phyloP scores from a whole-genome alignment of 2,329 filamentous ascomycete genomes.

The Aspergillus bombycis region DNA sequence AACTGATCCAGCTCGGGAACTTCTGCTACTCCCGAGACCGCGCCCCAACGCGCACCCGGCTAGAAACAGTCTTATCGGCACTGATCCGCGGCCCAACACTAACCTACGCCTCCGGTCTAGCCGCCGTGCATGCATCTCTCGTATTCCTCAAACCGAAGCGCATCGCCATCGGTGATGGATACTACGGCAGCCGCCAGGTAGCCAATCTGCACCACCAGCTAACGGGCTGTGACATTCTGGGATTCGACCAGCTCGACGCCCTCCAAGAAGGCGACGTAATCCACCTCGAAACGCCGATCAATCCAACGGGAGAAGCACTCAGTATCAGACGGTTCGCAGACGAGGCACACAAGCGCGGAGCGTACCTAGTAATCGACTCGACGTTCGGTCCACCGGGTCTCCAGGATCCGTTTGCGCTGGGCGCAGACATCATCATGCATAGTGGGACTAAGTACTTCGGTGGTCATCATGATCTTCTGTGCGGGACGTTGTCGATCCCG shows the following conservation, averaged over 20 bases:
- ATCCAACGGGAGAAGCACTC: slow-evolving; percentile 81
- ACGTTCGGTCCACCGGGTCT: slow-evolving; percentile 92
- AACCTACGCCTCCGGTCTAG: slow-evolving; percentile 81
- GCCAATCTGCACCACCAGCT: slow-evolving; percentile 72
- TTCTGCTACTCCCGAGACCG: slow-evolving; percentile 57
- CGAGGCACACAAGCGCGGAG: slow-evolving; percentile 72
- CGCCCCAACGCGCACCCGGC: slow-evolving; percentile 78
- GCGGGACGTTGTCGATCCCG: slow-evolving; percentile 66
- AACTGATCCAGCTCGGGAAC: too few species aligned
- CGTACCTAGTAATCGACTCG: slow-evolving; percentile 79
- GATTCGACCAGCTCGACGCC: slow-evolving; percentile 69
- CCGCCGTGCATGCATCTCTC: slow-evolving; percentile 84
- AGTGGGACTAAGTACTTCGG: slow-evolving; percentile 97
- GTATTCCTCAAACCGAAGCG: slow-evolving; percentile 79
- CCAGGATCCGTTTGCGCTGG: slow-evolving; percentile 79
- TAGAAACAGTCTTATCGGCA: slow-evolving; percentile 80
- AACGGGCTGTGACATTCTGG: slow-evolving; percentile 72
- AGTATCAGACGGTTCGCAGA: slow-evolving; percentile 72
- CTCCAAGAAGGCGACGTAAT: slow-evolving; percentile 79
- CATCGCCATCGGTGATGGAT: slow-evolving; percentile 80
- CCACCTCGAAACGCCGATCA: slow-evolving; percentile 90
- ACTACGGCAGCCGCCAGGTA: slow-evolving; percentile 91
- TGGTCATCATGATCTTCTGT: slow-evolving; percentile 91
- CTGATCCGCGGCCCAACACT: slow-evolving; percentile 68
- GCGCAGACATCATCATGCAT: slow-evolving; percentile 88